Evolutionary conservation across 345 rosid species (phyloP).

Genomic region (Camelina hispida): DNA sequence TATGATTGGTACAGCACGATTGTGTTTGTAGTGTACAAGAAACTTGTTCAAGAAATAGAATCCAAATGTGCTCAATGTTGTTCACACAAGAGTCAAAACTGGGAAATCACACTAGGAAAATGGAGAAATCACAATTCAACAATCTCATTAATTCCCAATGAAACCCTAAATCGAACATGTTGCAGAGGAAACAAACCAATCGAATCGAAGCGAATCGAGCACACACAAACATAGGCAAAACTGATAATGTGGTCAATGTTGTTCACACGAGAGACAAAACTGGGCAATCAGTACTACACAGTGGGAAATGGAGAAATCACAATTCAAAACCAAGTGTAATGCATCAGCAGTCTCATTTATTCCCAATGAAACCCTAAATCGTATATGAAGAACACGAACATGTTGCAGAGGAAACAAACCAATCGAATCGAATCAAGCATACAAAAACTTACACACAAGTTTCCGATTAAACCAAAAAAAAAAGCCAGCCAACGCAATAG

Average conservation of each 20-base stretch:
- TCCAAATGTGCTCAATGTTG: neutral
- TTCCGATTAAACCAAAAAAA: too few species aligned
- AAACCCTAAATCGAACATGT: slow-evolving; percentile 33
- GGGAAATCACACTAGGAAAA: too few species aligned
- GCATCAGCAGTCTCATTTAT: neutral
- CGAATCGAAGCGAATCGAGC: slow-evolving; percentile 18
- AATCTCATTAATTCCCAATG: neutral
- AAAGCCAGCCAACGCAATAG: too few species aligned
- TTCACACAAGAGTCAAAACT: neutral
- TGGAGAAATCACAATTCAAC: too few species aligned
- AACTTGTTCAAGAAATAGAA: neutral
- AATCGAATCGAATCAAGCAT: slow-evolving; percentile 17
- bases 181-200: neutral
- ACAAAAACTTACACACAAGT: too few species aligned
- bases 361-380: slow-evolving; percentile 34
- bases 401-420: neutral
- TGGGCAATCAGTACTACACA: too few species aligned
- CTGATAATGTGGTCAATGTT: neutral
- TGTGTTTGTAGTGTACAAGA: neutral
- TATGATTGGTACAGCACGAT: neutral
- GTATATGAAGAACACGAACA: neutral
- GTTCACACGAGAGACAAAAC: neutral
- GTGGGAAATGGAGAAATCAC: too few species aligned
- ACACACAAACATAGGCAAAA: too few species aligned
- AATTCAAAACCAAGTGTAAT: too few species aligned